Evolutionary conservation across 495 filamentous ascomycete species (phyloP), one percentile per base, ranked within the genome.

Genomic region (Cladorrhinum samala): DNA sequence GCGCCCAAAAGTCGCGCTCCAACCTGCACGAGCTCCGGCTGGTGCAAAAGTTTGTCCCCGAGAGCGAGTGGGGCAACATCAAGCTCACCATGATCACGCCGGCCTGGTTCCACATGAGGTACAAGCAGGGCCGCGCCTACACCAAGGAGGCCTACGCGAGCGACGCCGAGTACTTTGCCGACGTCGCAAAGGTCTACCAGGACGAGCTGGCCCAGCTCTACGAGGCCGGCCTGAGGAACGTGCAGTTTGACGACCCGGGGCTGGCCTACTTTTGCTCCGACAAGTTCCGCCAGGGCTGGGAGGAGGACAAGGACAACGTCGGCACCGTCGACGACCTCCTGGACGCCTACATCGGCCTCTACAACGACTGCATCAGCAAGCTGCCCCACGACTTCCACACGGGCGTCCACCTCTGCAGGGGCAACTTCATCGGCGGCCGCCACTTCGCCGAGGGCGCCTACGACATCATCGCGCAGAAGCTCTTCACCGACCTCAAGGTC

Each of bases 361-460:
- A 91, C 77, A 91, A 91, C 65, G 81, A 84, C 68, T 80, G 77
- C 65, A 75, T 89, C 67, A 70, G 78, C 58, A 72, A 78, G 43
- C 73, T 81, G 2, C 82, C 83, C 0, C 67, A 75, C n/a, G 83
- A 88, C 57, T 76, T 88, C 67, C 85, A 88, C 70, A 74, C 87
- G 17, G 87, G 87, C 51, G 81, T 91, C 4, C 88, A 91, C 61
- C 72, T 91, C 46, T 90, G 88, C 76, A 81, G 86, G 46, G 88
- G 88, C 45, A 93, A 91, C 73, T 90, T 89, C 68, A 81, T 87
- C 60, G 80, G 82, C 50, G 81, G 80, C 37, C 76, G 85, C n/a
- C 83, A 89, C 72, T 91, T 93, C 69, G 82, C 83, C 50, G 84
- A 88, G 67, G 88, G 88, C 25, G 83, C 82, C 18, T 93, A 91